Base-by-base conservation (phyloP, 305 asterid genomes). In the Stenogyne calaminthoides region DNA sequence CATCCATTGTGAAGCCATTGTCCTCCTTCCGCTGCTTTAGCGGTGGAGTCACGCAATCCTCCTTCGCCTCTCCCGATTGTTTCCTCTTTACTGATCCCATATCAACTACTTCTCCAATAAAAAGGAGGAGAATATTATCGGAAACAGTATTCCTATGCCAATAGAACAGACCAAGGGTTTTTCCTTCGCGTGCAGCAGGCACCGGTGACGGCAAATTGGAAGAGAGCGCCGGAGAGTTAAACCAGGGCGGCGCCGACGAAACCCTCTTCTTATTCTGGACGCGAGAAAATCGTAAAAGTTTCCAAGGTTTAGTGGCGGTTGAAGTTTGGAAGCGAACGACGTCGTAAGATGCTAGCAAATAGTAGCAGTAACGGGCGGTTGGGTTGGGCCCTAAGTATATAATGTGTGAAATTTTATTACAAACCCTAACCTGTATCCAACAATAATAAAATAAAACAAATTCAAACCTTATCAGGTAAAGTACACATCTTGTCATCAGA, bases 11-110 rank as follows among this genome's bases (percentile, higher is more conserved):
- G 29, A 54, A 46, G 27, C 42, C 87, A 80, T 81, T 77, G 40
- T 77, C 73, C 49, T 76, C 78, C 70, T 77, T 82, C 70, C 59
- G 81, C 84, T 80, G 95, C 87, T 89, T 88, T 75, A 66, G 55
- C 20, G 88, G 84, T 67, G 96, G 89, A 58, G 82, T 25, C 32
- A 64, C 77, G 67, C 55, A 27, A 54, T 69, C 85, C 77, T 73
- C 84, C 56, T 34, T 62, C 42, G 82, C 81, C 71, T 61, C 85
- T 67, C 83, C 93, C 74, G 27, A n/a, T 2, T 90, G 76, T 78
- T 88, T 92, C 88, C 97, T 85, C 83, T 90, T 90, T 70, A 77
- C 80, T 66, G 97, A 90, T 27, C 94, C 88, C 98, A 92, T 90
- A 60, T 49, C 71, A 77, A 46, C 80, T 72, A 16, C 64, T 18